These are phyloP conservation scores for Pseudopithomyces maydicus DNA, from an alignment of 2,329 filamentous ascomycete species.

Conservation along the genomic window DNA sequence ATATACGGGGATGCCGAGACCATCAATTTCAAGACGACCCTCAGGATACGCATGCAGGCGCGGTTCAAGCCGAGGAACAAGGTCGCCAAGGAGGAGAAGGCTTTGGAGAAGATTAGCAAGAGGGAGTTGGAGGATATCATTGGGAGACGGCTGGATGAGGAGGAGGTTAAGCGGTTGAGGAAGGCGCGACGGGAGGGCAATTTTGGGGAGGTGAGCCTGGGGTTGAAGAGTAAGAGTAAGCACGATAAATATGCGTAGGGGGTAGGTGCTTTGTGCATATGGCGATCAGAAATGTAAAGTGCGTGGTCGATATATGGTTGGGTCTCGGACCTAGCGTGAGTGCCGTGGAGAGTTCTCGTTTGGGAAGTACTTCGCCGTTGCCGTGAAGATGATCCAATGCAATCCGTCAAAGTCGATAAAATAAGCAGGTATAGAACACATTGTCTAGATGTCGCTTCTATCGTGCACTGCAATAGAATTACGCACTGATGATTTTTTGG, in stretches of 20 bases:
- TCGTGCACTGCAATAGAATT: no score
- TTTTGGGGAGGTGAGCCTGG: slow-evolving; percentile 84
- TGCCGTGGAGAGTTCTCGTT: no score
- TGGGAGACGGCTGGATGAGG: slow-evolving; percentile 76
- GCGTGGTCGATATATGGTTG: no score
- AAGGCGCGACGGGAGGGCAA: slow-evolving; percentile 82
- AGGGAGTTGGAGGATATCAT: slow-evolving; percentile 83
- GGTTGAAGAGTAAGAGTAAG: slow-evolving; percentile 89
- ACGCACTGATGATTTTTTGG: no score
- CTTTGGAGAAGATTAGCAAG: slow-evolving; percentile 81
- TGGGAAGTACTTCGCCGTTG: no score
- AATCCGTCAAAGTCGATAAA: no score
- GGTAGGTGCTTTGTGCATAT: not conserved
- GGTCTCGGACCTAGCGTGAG: no score
- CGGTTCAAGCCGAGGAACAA: slow-evolving; percentile 86
- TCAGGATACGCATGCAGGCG: slow-evolving; percentile 91
- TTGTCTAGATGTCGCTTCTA: no score
- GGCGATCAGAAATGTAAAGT: not conserved
- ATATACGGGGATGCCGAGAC: slow-evolving; percentile 77
- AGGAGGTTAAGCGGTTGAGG: slow-evolving; percentile 84
- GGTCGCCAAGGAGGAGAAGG: slow-evolving; percentile 81
- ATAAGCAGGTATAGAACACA: no score
- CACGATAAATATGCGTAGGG: slow-evolving; percentile 51
- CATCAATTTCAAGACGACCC: slow-evolving; percentile 70
- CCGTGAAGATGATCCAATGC: no score